Evolutionary conservation across 164 flowering plant species (phyloP).

Genomic region (Piper betle): DNA sequence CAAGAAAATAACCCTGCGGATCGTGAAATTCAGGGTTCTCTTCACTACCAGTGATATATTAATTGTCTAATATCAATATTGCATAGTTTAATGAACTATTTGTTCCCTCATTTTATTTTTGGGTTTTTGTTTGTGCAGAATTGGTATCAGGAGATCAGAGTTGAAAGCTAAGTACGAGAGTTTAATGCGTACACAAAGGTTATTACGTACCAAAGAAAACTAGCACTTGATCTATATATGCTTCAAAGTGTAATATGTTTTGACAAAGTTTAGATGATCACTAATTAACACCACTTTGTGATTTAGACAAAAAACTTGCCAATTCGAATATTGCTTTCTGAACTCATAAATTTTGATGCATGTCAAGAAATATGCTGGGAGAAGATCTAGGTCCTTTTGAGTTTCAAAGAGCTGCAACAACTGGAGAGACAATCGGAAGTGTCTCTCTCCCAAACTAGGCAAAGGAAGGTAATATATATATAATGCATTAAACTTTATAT

Average conservation of each 20-base stretch:
- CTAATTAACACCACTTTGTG: too few relatives aligned
- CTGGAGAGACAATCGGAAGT: slow-evolving; percentile 91
- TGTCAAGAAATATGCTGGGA: slow-evolving; percentile 72
- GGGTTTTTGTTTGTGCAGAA: slow-evolving; percentile 24
- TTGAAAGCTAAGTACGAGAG: slow-evolving; percentile 67
- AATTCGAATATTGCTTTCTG: background rate
- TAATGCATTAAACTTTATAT: too few relatives aligned
- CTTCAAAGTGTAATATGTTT: too few relatives aligned
- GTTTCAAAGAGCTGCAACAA: slow-evolving; percentile 64
- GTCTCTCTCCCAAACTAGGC: slow-evolving; percentile 66
- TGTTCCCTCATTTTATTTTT: too few relatives aligned
- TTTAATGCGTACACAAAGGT: slow-evolving; percentile 81
- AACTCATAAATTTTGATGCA: too few relatives aligned
- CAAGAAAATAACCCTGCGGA: slow-evolving; percentile 34
- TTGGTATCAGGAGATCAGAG: slow-evolving; percentile 74
- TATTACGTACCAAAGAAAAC: too few relatives aligned
- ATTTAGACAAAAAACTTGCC: too few relatives aligned
- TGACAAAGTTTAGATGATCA: background rate
- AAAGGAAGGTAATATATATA: slow-evolving; percentile 50
- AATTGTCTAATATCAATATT: too few relatives aligned
- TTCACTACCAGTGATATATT: too few relatives aligned
- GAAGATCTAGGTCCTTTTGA: slow-evolving; percentile 87
- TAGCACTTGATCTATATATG: too few relatives aligned
- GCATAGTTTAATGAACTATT: too few relatives aligned
- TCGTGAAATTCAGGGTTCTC: slow-evolving; percentile 49